Evolutionary conservation across 179 eudicot genomes (phyloP).

Genomic region (Drosera spatulata): DNA sequence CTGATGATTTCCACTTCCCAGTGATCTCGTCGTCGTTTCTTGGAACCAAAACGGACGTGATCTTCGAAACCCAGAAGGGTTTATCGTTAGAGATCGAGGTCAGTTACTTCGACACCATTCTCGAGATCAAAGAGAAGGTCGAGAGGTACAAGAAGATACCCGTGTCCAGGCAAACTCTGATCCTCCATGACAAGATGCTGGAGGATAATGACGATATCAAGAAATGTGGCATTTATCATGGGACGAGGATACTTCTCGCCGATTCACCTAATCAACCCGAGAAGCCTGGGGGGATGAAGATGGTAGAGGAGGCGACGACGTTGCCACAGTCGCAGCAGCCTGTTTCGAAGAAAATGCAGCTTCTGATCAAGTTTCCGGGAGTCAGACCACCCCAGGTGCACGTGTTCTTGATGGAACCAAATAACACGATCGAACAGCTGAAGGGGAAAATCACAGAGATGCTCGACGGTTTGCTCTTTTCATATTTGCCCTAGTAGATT

Average conservation of each 20-base stretch:
- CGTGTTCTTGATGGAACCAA: conserved; percentile 25
- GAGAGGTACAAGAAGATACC: conserved; percentile 43
- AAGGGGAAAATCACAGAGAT: conserved; percentile 39
- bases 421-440: conserved; percentile 25
- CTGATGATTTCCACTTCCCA: no score
- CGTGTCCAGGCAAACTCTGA: conserved; percentile 40
- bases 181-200: conserved; percentile 44
- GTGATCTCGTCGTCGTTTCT: no score
- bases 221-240: conserved; percentile 28
- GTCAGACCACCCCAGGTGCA: conserved; percentile 7
- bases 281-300: background rate
- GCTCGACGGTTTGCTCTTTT: conserved; percentile 13
- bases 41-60: conserved; percentile 35
- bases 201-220: conserved; percentile 35
- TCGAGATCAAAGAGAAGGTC: conserved; percentile 60
- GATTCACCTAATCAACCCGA: background rate
- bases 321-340: background rate
- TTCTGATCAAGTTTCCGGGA: conserved; percentile 23
- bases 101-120: conserved; percentile 55
- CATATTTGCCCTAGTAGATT: background rate
- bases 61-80: conserved; percentile 31
- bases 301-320: no score
- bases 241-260: conserved; percentile 27
- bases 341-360: conserved; percentile 17
- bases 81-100: conserved; percentile 40